These are phyloP conservation scores for Trypanosoma platydactyli DNA, from an alignment of 208 protist species.

Conservation along the genomic window DNA sequence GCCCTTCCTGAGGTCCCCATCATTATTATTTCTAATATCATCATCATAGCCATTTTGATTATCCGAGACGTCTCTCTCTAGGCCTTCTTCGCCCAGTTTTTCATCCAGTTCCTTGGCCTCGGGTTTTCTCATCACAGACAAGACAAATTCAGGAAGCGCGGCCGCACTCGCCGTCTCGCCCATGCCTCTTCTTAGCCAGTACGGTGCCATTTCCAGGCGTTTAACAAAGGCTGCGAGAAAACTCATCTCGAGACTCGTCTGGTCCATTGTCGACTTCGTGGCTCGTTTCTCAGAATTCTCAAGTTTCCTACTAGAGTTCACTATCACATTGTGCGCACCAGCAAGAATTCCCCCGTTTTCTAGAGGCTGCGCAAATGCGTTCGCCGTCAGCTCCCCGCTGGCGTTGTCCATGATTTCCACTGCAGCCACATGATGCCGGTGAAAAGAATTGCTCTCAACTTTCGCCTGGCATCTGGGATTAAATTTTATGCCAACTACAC, in stretches of 20 bases:
- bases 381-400: constrained; percentile 14
- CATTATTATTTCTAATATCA: neutral
- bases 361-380: constrained; percentile 23
- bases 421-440: constrained; percentile 18
- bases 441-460: constrained; percentile 25
- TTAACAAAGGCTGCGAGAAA: constrained; percentile 11
- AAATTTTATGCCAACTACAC: constrained; percentile 14
- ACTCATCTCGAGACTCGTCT: neutral
- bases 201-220: constrained; percentile 6
- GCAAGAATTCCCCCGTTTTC: constrained; percentile 23
- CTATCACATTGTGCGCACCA: constrained; percentile 15
- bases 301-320: neutral
- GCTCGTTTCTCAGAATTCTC: neutral
- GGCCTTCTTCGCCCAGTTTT: neutral
- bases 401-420: constrained; percentile 29
- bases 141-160: constrained; percentile 1
- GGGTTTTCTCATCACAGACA: constrained; percentile 5
- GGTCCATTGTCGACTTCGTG: neutral
- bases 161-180: neutral
- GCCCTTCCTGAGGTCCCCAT: neutral
- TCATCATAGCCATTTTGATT: neutral
- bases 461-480: constrained; percentile 3
- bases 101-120: neutral
- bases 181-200: constrained; percentile 15
- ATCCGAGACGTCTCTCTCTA: neutral